Evolutionary conservation across 2,329 filamentous ascomycete species (phyloP).

Genomic region (Diaporthe amygdali): DNA sequence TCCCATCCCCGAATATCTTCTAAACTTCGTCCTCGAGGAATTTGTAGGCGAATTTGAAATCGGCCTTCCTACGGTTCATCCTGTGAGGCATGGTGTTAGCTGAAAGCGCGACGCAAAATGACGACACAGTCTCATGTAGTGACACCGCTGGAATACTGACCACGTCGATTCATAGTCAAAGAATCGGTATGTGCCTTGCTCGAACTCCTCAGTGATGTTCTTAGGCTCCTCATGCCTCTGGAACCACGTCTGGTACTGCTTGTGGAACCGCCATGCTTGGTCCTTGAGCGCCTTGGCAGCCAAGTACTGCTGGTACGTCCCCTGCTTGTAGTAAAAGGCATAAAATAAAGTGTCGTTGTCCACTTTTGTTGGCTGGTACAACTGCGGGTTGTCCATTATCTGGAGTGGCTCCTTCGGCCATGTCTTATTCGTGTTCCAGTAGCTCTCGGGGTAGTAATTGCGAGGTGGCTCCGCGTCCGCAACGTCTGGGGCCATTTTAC

Average conservation of each 20-base stretch:
- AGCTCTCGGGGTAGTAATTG: conserved; percentile 83
- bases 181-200: conserved; percentile 98
- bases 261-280: conserved; percentile 98
- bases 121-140: background rate
- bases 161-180: conserved; percentile 99
- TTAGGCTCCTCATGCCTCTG: conserved; percentile 98
- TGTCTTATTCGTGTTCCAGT: conserved; percentile 70
- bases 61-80: conserved; percentile 98
- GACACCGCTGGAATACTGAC: conserved; percentile 56
- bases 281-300: conserved; percentile 97
- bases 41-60: conserved; percentile 98
- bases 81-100: conserved; percentile 50
- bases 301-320: conserved; percentile 92
- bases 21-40: conserved; percentile 93
- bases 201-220: conserved; percentile 97
- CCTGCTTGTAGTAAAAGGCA: conserved; percentile 98
- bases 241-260: conserved; percentile 99
- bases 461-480: conserved; percentile 82
- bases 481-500: conserved; percentile 74
- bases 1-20: conserved; percentile 26
- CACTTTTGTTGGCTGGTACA: conserved; percentile 76
- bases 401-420: conserved; percentile 92
- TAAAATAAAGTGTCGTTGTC: conserved; percentile 98
- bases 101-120: background rate
- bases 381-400: conserved; percentile 87